A percentile compares a stretch with the other conserved stretches of the same genome.
Conservation (phyloP, 257 asterid species). For the Linderniella brevidens region DNA sequence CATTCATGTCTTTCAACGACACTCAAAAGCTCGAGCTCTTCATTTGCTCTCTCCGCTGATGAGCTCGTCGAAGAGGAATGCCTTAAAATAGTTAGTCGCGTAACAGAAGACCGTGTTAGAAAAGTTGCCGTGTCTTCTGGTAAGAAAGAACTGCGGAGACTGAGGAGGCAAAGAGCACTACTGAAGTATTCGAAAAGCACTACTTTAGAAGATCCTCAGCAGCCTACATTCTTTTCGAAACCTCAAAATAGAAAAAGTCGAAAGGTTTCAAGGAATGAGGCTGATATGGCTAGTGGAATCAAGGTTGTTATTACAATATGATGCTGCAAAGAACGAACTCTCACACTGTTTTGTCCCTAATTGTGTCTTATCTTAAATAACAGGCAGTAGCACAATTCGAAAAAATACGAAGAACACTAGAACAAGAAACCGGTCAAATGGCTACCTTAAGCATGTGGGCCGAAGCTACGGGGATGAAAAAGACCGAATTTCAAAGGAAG, state of each 20-base stretch:
- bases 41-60: constrained; percentile 6
- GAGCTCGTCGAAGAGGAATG: constrained; percentile 20
- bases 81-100: constrained; percentile 10
- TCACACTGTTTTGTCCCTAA: too few relatives aligned
- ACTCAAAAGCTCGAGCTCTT: constrained; percentile 16
- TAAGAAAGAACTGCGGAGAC: constrained; percentile 36
- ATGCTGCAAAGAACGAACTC: too few relatives aligned
- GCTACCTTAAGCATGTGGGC: constrained; percentile 62
- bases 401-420: constrained; percentile 32
- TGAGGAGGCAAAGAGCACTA: constrained; percentile 28
- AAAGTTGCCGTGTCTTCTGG: constrained; percentile 38
- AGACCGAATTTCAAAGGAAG: constrained; percentile 36
- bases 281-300: constrained; percentile 66
- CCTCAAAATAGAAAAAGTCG: constrained; percentile 26
- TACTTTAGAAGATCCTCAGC: constrained; percentile 6
- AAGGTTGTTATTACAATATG: constrained; percentile 33
- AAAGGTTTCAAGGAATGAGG: constrained; percentile 45
- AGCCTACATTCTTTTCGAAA: constrained; percentile 6
- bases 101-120: constrained; percentile 10
- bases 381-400: constrained; percentile 69
- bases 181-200: constrained; percentile 11
- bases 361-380: constrained; percentile 4
- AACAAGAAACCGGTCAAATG: constrained; percentile 40
- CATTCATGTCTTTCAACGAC: constrained; percentile 34
- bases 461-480: constrained; percentile 51